A percentile compares a stretch with the other conserved stretches of the same genome.
Evolutionary conservation across 179 eudicot species (phyloP).

Genomic region (Silene coronaria): DNA sequence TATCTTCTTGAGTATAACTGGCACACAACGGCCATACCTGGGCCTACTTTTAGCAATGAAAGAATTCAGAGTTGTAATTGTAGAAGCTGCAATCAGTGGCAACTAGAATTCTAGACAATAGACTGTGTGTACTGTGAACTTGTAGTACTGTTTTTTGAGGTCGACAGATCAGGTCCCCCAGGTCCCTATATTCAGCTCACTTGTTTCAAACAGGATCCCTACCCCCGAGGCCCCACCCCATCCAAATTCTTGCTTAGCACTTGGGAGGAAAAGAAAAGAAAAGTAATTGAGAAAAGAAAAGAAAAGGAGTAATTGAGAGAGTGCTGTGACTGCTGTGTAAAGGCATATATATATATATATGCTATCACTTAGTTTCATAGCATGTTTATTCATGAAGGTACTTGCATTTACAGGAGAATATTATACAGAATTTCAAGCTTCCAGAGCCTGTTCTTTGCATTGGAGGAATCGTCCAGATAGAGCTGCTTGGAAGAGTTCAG

Average conservation of each 20-base stretch:
- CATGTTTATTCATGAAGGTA: slow-evolving; percentile 5
- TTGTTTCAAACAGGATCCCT: neutral
- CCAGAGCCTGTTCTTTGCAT: slow-evolving; percentile 76
- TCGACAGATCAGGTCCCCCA: neutral
- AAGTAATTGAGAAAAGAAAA: no score
- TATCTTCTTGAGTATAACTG: neutral
- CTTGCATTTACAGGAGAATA: slow-evolving; percentile 45
- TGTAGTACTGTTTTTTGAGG: neutral
- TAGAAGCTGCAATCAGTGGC: neutral
- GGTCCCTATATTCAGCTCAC: neutral
- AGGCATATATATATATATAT: neutral
- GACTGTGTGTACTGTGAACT: neutral
- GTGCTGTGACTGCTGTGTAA: neutral
- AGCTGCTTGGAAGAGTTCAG: slow-evolving; percentile 77
- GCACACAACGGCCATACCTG: neutral
- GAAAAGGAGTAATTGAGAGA: neutral
- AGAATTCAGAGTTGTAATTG: slow-evolving; percentile 1
- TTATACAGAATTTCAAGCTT: slow-evolving; percentile 63
- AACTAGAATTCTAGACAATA: neutral
- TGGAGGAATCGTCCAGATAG: slow-evolving; percentile 77
- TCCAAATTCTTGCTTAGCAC: no score
- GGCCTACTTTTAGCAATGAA: neutral
- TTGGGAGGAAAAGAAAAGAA: no score
- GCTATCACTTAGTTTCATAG: neutral
- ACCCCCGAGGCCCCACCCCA: neutral